Base-by-base conservation (phyloP, 305 asterid genomes). In the Fraxinus floribunda region DNA sequence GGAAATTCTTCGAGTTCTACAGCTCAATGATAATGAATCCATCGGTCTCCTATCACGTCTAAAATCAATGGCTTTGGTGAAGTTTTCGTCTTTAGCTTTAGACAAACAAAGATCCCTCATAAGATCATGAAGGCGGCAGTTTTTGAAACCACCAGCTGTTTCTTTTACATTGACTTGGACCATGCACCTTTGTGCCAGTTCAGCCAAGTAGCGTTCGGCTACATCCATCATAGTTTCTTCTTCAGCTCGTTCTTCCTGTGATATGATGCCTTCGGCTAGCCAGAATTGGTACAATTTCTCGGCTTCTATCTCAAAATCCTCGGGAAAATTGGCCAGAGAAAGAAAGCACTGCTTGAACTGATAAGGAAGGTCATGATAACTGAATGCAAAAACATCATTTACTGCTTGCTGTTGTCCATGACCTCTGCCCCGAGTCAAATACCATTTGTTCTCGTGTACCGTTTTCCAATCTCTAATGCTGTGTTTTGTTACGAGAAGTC, bases 181-280 rank as follows among this genome's bases (percentile, higher is more conserved):
- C 89, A 86, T 84, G 77, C 82, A 81, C 77, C 89, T 75, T 72
- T 84, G 87, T 5, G 86, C 87, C 71, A 86, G 81, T 52, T 84
- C 86, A 15, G 87, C 87, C 80, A 86, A 78, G 78, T 82, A 84
- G 64, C 87, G 81, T 74, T 86, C 85, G 0, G 84, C 87, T 4
- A 87, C 85, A 49, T 87, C 89, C 87, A 84, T 84, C 89, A 87
- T 87, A 9, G 89, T 87, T 77, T 84, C 89, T 41, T 78, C 87
- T 73, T 82, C 85, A 46, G 82, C 84, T 26, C 68, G 55, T 13
- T 86, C 89, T 6, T 80, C 81, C 18, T 29, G 76, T 1, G 87
- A 64, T 77, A 87, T 87, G 9, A 87, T 41, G 32, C 86, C 87
- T 84, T 87, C 89, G 6, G 85, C 89, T 77, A 87, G 60, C 89